A percentile compares a stretch with the other conserved stretches of the same genome.
phyloP scores from a whole-genome alignment of 1,139 yeast species.

The Magnusiomyces suaveolens region DNA sequence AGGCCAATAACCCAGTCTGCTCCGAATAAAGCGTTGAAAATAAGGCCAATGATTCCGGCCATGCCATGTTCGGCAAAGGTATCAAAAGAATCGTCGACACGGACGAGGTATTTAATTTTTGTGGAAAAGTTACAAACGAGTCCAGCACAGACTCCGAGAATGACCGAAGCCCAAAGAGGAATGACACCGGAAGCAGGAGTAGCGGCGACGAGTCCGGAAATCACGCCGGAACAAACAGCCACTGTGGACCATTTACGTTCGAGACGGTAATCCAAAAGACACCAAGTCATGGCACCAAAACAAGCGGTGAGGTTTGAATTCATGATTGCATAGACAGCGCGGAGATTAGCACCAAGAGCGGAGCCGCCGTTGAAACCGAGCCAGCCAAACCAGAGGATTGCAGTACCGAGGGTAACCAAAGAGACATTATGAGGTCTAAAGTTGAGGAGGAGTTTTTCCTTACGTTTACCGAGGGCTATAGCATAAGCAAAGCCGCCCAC shows the following conservation, averaged over 20 bases:
- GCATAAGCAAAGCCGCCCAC: conserved; percentile 83
- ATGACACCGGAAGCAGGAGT: conserved; percentile 90
- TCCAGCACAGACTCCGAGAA: conserved; percentile 75
- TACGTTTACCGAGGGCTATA: conserved; percentile 71
- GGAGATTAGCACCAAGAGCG: conserved; percentile 52
- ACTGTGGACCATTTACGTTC: conserved; percentile 92
- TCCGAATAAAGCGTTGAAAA: conserved; percentile 83
- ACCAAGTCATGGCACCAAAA: conserved; percentile 90
- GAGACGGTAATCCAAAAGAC: conserved; percentile 74
- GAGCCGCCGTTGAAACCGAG: conserved; percentile 67
- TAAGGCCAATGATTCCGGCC: conserved; percentile 82
- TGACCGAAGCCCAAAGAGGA: conserved; percentile 84
- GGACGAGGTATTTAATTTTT: conserved; percentile 67
- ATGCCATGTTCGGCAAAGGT: conserved; percentile 96
- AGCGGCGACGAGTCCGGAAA: conserved; percentile 92
- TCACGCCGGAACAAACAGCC: conserved; percentile 89
- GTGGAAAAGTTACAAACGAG: conserved; percentile 83
- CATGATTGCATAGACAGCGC: conserved; percentile 77
- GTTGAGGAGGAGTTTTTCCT: conserved; percentile 74
- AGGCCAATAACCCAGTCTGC: conserved; percentile 82
- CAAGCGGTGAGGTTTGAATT: conserved; percentile 86
- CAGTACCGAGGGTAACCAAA: conserved; percentile 70
- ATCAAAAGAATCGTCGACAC: conserved; percentile 89
- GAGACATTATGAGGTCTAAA: conserved; percentile 93
- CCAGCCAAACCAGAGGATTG: conserved; percentile 65